Evolutionary conservation across 805 yeast species (phyloP), one percentile per base, ranked within the genome.

Genomic region (Dipodascopsis uninucleata): DNA sequence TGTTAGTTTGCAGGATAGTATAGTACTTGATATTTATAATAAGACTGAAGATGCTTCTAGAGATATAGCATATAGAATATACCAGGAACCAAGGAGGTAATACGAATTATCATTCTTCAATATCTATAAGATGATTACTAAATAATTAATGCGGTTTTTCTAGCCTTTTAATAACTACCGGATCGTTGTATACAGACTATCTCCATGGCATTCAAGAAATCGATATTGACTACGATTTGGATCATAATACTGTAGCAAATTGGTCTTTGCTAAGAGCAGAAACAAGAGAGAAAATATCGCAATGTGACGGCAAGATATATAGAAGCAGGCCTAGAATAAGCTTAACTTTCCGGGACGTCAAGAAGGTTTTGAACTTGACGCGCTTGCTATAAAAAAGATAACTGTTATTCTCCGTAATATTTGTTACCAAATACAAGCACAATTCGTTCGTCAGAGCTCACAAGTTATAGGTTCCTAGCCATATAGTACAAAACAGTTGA

Each of bases 1-100:
- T 3, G 53, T 49, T 18, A 47, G 52, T 35, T 21, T 49, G 23
- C 24, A 40, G 12, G 46, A 31, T 20, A 41, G 40, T 10, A 48
- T 49, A 14, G 48, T 49, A 23, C 26, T 49, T 14, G 52, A 49
- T 14, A 38, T 49, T n/a, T 42, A 42, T 26, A 20, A 16, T 4
- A 48, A 45, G 36, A 26, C 42, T 5, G 29, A 21, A 21, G 45
- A 20, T 20, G 39, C 46, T n/a, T 18, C 26, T 22, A 34, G 49
- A n/a, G 28, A 5, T 12, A 23, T 41, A n/a, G 24, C 10, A 24
- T 20, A 39, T 32, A 37, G 52, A 4, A 48, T 49, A 31, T 47
- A 42, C 29, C 54, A 49, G 31, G 54, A 49, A 32, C 54, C 54
- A 2, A 17, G 49, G 16, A 46, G 52, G 54, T 49, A 32, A 24